phyloP scores from a whole-genome alignment of 306 rosid genomes.

The Pyrus pyrifolia region DNA sequence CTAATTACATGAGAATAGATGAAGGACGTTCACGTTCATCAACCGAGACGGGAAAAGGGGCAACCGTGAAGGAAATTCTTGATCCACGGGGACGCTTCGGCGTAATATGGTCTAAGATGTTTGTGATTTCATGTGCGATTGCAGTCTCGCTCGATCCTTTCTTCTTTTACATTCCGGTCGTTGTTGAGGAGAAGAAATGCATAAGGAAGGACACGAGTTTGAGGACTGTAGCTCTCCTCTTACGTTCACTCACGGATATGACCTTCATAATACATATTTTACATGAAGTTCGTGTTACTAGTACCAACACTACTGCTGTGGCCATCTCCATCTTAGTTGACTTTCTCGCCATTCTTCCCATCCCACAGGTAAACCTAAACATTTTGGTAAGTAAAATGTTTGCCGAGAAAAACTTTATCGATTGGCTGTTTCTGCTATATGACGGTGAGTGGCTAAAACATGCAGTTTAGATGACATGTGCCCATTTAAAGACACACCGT shows the following conservation, averaged over 20 bases:
- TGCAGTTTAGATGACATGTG: no score
- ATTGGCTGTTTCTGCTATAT: no score
- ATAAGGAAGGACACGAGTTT: conserved; percentile 17
- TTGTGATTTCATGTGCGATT: conserved; percentile 15
- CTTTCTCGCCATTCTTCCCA: conserved; percentile 23
- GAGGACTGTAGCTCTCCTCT: conserved; percentile 11
- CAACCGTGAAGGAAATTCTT: no score
- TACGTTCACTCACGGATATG: conserved; percentile 20
- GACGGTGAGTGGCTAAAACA: no score
- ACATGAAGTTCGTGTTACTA: neutral
- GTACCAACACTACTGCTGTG: neutral
- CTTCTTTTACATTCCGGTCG: conserved; percentile 8
- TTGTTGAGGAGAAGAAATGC: conserved; percentile 12
- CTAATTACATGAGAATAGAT: no score
- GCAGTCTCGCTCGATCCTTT: conserved; percentile 19
- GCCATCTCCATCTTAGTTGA: conserved; percentile 7
- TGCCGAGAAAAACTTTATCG: no score
- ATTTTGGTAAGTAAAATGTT: neutral
- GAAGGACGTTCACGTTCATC: no score
- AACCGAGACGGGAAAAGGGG: no score
- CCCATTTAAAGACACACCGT: no score
- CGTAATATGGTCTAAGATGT: conserved; percentile 5
- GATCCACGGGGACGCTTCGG: no score
- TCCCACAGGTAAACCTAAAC: conserved; percentile 7
- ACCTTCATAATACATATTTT: conserved; percentile 16